Base-by-base conservation (phyloP, 2,329 filamentous ascomycete genomes). In the Talaromyces pinophilus region DNA sequence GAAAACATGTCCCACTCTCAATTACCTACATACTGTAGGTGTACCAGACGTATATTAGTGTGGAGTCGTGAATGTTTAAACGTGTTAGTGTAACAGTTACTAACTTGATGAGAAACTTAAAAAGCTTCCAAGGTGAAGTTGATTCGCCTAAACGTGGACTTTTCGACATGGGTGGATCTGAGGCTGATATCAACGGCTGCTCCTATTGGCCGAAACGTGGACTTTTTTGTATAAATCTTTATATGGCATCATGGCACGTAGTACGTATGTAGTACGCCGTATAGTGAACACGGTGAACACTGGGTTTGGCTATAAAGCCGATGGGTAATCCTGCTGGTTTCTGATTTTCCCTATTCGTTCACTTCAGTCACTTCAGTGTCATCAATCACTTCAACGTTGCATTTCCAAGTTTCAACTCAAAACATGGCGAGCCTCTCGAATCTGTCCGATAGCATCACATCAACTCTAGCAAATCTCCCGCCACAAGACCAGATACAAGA, bases 401-500 rank as follows among this genome's bases (percentile, higher is more conserved):
- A 28, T 28, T 28, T 28, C 10, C 48, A 63, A 35, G 33, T 35
- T 35, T 11, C 33, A 35, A 35, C 33, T 35, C 7, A 35, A 35
- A 64, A 25, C 17, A 64, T 59, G 62, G 54, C 42, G 25, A 64
- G 22, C 54, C 28, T 64, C 4, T 28, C 42, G 2, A 55, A 59
- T 35, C 30, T 64, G n/a, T 35, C 62, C 7, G n/a, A 54, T 38
- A 50, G n/a, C 15, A 22, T 64, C 17, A 19, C 52, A 8, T 50
- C 54, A 3, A 44, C 54, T 50, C 30, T 64, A 33, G 13, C 40
- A 28, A 59, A 42, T 25, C 60, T 70, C 7, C 65, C 69, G 19
- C 28, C 67, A 5, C 42, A 61, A 25, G 68, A 70, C 8, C 59
- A 68, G 1, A 71, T 70, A n/a, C 50, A 65, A 38, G 65, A 69